Percentiles rank a stretch among this genome's conserved stretches.
Evolutionary conservation across 805 yeast genomes (phyloP).

Genomic region (Saturnispora serradocipensis): DNA sequence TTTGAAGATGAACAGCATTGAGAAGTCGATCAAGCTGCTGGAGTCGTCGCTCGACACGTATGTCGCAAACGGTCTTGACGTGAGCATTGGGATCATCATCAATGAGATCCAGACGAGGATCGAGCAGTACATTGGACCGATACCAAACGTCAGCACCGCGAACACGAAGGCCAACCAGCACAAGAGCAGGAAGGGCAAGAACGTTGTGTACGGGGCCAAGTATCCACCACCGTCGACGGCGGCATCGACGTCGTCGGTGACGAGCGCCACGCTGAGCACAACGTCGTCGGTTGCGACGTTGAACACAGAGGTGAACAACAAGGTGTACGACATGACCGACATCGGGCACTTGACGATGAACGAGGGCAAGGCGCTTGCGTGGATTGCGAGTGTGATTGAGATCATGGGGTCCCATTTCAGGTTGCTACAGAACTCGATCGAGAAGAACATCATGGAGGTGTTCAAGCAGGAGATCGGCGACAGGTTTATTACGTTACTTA

Average conservation of each 20-base stretch:
- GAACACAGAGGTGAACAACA: background rate
- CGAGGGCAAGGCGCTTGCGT: conserved; percentile 37
- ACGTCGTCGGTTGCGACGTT: background rate
- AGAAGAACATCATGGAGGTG: conserved; percentile 78
- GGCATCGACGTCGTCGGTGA: conserved; percentile 1
- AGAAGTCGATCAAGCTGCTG: conserved; percentile 48
- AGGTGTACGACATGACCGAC: conserved; percentile 7
- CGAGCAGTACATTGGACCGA: conserved; percentile 11
- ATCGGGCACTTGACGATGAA: conserved; percentile 18
- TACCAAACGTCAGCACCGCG: conserved; percentile 19
- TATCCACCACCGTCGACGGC: conserved; percentile 11
- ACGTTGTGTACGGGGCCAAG: conserved; percentile 5
- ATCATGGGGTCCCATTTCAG: conserved; percentile 64
- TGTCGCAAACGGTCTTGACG: conserved; percentile 87
- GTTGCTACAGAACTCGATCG: conserved; percentile 72
- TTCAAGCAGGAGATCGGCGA: conserved; percentile 92
- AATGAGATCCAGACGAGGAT: conserved; percentile 44
- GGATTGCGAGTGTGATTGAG: conserved; percentile 54
- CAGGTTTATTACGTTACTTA: conserved; percentile 66
- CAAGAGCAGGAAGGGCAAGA: background rate
- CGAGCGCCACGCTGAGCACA: background rate
- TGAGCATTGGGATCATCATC: conserved; percentile 84
- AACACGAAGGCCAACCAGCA: background rate
- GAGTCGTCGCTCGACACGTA: conserved; percentile 76
- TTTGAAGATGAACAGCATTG: conserved; percentile 66